phyloP scores from a whole-genome alignment of 225 moss, liverwort and hornwort species.

The Lunularia cruciata region DNA sequence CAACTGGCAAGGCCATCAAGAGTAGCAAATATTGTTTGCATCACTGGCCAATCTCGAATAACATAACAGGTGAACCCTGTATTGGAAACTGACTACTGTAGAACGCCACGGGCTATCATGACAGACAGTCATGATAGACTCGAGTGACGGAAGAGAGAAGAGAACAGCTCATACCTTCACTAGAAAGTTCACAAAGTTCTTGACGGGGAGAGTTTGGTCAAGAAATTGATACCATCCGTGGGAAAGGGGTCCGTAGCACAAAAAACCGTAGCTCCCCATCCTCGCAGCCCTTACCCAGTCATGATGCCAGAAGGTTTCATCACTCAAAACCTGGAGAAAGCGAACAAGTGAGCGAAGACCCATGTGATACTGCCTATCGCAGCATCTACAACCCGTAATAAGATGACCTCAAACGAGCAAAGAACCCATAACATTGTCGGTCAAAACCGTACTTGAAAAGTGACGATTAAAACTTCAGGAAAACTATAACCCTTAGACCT shows the following conservation, averaged over 20 bases:
- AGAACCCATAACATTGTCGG: too few species aligned
- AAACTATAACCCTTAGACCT: too few species aligned
- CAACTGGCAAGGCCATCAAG: conserved; percentile 39
- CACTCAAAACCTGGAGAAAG: conserved; percentile 50
- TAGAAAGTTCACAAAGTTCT: conserved; percentile 63
- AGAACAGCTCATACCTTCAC: conserved; percentile 49
- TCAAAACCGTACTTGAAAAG: too few species aligned
- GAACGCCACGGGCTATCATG: too few species aligned
- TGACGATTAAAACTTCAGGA: too few species aligned
- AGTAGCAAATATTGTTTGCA: conserved; percentile 43
- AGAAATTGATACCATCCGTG: conserved; percentile 85
- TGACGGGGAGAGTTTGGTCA: conserved; percentile 60
- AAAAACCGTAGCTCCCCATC: conserved; percentile 89
- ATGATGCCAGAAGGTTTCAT: conserved; percentile 60
- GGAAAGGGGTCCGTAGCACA: conserved; percentile 84
- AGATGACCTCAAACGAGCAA: too few species aligned
- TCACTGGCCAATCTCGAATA: conserved; percentile 20
- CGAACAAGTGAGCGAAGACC: background rate
- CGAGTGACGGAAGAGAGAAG: background rate
- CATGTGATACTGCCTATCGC: too few species aligned
- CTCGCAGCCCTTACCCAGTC: conserved; percentile 81
- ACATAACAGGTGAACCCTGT: background rate
- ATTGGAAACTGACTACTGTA: background rate
- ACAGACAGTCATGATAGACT: too few species aligned
- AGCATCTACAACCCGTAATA: too few species aligned